A percentile compares a stretch with the other conserved stretches of the same genome.
These are phyloP conservation scores for Micractinium sp. DNA, from an alignment of 139 green algal species.

Conservation along the genomic window DNA sequence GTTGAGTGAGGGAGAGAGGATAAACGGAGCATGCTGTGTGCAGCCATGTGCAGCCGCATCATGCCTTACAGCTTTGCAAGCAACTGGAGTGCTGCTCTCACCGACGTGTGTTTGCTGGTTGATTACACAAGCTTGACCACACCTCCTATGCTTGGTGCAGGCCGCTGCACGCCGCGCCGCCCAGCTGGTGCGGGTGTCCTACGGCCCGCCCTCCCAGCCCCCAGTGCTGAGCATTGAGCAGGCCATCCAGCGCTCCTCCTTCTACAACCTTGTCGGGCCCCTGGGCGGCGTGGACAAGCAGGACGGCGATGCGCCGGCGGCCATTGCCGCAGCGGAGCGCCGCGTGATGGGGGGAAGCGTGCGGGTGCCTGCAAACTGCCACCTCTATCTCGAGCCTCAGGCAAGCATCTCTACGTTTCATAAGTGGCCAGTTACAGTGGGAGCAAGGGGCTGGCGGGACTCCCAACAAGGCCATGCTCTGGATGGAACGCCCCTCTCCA, in stretches of 20 bases:
- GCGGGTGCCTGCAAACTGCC: constrained; percentile 38
- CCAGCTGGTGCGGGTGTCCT: constrained; percentile 38
- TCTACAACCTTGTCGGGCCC: background rate
- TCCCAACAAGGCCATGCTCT: too few species aligned
- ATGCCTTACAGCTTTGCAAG: too few species aligned
- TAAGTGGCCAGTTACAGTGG: too few species aligned
- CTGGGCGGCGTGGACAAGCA: background rate
- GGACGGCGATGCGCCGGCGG: constrained; percentile 18
- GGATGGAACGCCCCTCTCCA: too few species aligned
- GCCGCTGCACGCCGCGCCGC: background rate
- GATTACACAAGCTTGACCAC: background rate
- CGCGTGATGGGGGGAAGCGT: background rate
- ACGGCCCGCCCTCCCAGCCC: constrained; percentile 21
- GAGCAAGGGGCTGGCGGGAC: too few species aligned
- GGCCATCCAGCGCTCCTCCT: constrained; percentile 12
- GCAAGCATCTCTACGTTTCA: background rate
- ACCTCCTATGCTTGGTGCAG: background rate
- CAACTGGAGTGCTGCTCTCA: too few species aligned
- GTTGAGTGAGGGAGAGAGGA: background rate
- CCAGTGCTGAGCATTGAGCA: constrained; percentile 61
- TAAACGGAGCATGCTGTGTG: background rate
- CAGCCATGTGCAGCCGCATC: too few species aligned
- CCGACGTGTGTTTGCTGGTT: background rate
- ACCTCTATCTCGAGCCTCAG: constrained; percentile 77
- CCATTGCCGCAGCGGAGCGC: constrained; percentile 7